Evolutionary conservation across 371 early-diverging fungal species (phyloP).

Genomic region (Phascolomyces articulosus): DNA sequence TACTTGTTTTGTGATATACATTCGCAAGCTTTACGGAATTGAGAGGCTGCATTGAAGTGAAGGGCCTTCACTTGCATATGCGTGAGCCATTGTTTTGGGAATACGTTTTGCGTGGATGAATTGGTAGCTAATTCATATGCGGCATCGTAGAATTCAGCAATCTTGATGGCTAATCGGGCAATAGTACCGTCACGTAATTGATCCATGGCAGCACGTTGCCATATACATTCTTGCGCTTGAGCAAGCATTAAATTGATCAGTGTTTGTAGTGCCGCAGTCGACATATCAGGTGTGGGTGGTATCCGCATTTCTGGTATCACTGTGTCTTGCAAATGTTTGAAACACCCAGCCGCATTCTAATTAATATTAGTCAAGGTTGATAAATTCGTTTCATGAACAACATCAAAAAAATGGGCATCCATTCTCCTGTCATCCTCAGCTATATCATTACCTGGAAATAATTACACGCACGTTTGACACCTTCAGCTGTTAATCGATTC

Average conservation of each 20-base stretch:
- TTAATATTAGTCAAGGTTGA: no score
- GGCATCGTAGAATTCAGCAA: constrained; percentile 69
- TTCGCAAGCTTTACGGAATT: constrained; percentile 76
- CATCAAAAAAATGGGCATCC: no score
- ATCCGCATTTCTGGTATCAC: constrained; percentile 62
- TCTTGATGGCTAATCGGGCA: constrained; percentile 76
- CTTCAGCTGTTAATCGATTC: constrained; percentile 66
- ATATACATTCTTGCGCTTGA: constrained; percentile 90
- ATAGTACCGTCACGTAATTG: constrained; percentile 77
- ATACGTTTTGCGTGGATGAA: constrained; percentile 44
- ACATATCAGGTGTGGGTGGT: constrained; percentile 62
- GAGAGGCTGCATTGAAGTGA: constrained; percentile 77
- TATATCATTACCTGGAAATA: constrained; percentile 69
- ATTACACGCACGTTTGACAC: constrained; percentile 73
- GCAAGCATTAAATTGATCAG: constrained; percentile 80
- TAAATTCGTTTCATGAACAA: no score
- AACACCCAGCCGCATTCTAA: constrained; percentile 82
- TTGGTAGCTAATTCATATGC: constrained; percentile 69
- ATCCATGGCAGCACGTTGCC: constrained; percentile 80
- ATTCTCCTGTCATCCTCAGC: no score
- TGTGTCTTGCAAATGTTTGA: constrained; percentile 61
- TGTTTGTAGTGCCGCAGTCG: constrained; percentile 57
- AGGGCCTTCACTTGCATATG: constrained; percentile 71
- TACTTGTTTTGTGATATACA: constrained; percentile 71
- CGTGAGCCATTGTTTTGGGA: constrained; percentile 58